Percentiles rank a stretch among this genome's conserved stretches.
These are phyloP conservation scores for Mycena latifolia DNA, from an alignment of 768 basidiomycete genomes.

Conservation along the genomic window DNA sequence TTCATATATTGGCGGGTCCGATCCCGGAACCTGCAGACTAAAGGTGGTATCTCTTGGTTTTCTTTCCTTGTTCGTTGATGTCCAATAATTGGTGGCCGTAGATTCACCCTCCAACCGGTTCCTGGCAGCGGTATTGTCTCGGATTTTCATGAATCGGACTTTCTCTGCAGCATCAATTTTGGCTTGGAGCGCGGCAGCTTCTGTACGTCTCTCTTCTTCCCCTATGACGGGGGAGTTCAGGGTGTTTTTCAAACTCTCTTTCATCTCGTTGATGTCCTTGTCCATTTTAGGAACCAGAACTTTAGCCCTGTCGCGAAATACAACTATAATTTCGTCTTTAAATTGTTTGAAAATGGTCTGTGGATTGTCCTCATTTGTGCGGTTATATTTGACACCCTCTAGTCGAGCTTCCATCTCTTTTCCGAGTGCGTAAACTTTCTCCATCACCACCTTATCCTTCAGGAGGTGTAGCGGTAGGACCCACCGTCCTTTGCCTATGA, in stretches of 20 bases:
- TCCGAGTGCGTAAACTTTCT: not conserved
- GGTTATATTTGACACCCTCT: not conserved
- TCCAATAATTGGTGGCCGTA: no score
- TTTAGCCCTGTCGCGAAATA: not conserved
- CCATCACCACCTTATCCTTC: constrained; percentile 2
- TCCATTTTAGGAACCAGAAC: constrained; percentile 2
- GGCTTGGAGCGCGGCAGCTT: no score
- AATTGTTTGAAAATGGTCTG: constrained; percentile 4
- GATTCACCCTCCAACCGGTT: no score
- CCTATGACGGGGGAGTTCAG: constrained; percentile 3
- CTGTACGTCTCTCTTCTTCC: not conserved
- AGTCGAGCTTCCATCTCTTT: not conserved
- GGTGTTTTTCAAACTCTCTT: not conserved
- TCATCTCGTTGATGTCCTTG: not conserved
- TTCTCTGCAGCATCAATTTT: no score
- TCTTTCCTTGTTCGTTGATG: no score
- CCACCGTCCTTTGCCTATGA: constrained; percentile 15
- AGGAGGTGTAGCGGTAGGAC: not conserved
- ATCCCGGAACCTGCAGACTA: constrained; percentile 19
- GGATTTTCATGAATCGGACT: no score
- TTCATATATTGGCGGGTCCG: constrained; percentile 22
- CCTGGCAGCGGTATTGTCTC: no score
- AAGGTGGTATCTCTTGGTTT: no score
- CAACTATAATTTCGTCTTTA: not conserved
- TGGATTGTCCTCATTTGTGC: not conserved